Evolutionary conservation across 2,329 filamentous ascomycete genomes (phyloP), one percentile per base, ranked within the genome.

Genomic region (Trichophyton rubrum): DNA sequence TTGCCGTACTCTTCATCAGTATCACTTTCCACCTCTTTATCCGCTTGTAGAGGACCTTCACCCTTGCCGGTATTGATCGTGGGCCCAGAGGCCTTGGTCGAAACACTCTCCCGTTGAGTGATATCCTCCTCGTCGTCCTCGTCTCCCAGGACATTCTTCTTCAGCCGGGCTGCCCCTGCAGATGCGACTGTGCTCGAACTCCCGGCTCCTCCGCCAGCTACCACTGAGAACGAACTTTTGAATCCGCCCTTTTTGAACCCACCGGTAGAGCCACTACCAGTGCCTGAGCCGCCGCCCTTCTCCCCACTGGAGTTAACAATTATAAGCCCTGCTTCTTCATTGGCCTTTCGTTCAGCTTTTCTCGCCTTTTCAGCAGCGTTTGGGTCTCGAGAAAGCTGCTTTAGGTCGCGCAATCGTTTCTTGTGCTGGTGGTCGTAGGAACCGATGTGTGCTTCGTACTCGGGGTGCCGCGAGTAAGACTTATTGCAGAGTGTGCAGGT

Each of bases 351-450:
- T 67, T 74, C 75, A 35, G 72, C 76, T 64, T 69, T 70, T 40
- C 69, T 70, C 20, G 72, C 75, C 62, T 76, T 74, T 63, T 77
- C 74, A 0, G 73, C 73, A 0, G 73, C 73, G 64, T 74, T 73
- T 3, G 71, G 74, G 58, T 78, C 72, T 38, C 72, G 70, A 4
- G 73, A 77, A 47, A 78, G 68, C 64, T 77, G 75, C 63, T 78
- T 78, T 20, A 78, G 70, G 45, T 78, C 76, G 61, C 76, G 73
- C 5, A 75, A 66, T 61, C 79, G 75, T 77, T 95, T 90, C 72
- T 90, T 91, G 75, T 99, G 93, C 67, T 89, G 88, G 75, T 99
- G 93, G 71, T 97, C 93, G 74, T 97, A 97, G 68, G 88, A 93
- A 64, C 85, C 85, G 61, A 96, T 88, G 73, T 99, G 93, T 6